Conservation (phyloP, 192 early-diverging fungal genomes). For the Gorgonomyces haynaldii region DNA sequence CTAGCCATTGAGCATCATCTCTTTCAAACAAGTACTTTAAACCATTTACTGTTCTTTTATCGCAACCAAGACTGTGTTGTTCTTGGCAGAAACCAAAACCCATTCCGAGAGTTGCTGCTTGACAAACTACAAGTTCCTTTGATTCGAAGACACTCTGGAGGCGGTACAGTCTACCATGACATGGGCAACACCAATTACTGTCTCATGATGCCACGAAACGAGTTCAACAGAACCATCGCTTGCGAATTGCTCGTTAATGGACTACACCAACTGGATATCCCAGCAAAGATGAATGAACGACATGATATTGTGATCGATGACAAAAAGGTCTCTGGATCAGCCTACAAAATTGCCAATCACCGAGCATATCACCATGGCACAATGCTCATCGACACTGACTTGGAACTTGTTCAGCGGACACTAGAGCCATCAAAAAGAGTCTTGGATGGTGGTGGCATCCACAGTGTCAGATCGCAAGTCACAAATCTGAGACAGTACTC, state of each 20-base stretch:
- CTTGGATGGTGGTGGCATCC: constrained; percentile 77
- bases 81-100: constrained; percentile 91
- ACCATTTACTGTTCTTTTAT: constrained; percentile 72
- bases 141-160: constrained; percentile 82
- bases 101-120: too few species aligned
- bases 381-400: constrained; percentile 89
- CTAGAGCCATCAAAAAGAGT: constrained; percentile 29
- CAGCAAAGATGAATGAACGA: constrained; percentile 69
- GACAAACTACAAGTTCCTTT: constrained; percentile 56
- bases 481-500: constrained; percentile 71
- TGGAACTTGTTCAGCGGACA: constrained; percentile 38
- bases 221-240: constrained; percentile 63
- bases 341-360: constrained; percentile 75
- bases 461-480: constrained; percentile 79
- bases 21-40: too few species aligned
- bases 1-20: too few species aligned
- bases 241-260: constrained; percentile 68
- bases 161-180: constrained; percentile 42
- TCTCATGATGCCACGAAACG: constrained; percentile 77
- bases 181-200: constrained; percentile 94
- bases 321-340: constrained; percentile 85
- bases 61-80: constrained; percentile 80
- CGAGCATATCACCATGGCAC: constrained; percentile 96
- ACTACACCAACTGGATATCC: constrained; percentile 67
- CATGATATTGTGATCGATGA: constrained; percentile 81